Percentiles rank a stretch among this genome's conserved stretches.
These are phyloP conservation scores for Penicillium lividum DNA, from an alignment of 495 filamentous ascomycete genomes.

Conservation along the genomic window DNA sequence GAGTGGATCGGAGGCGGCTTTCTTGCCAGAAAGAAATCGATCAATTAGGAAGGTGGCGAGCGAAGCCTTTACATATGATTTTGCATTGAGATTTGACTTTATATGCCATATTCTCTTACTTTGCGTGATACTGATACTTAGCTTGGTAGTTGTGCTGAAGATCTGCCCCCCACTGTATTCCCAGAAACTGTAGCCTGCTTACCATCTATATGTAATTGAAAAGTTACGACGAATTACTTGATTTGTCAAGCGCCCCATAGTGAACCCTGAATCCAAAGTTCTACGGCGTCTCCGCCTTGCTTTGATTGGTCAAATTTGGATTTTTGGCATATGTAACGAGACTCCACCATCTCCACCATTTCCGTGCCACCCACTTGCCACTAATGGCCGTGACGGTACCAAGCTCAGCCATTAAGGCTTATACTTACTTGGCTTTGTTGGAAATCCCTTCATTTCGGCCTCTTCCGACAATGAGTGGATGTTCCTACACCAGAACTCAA, in stretches of 20 bases:
- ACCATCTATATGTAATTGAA: neutral
- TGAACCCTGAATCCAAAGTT: neutral
- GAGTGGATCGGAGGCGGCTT: neutral
- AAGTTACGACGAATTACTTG: neutral
- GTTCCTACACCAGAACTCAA: neutral
- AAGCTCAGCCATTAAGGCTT: conserved; percentile 1
- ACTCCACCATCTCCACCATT: neutral
- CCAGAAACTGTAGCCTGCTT: neutral
- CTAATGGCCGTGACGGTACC: neutral
- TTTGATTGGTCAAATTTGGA: neutral
- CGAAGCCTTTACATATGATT: neutral
- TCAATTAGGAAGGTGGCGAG: conserved; percentile 5
- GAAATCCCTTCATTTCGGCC: neutral
- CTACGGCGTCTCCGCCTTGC: neutral
- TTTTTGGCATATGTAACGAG: conserved; percentile 2
- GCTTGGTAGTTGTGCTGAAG: neutral
- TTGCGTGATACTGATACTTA: neutral
- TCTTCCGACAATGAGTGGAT: conserved; percentile 1
- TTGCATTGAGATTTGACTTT: neutral
- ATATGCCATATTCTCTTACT: neutral
- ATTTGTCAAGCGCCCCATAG: neutral
- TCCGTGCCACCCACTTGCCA: conserved; percentile 1
- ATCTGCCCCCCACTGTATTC: neutral
- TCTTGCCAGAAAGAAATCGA: neutral
- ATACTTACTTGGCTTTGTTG: conserved; percentile 6